phyloP scores from a whole-genome alignment of 2,329 filamentous ascomycete species.

The Hypoxylon sp. region DNA sequence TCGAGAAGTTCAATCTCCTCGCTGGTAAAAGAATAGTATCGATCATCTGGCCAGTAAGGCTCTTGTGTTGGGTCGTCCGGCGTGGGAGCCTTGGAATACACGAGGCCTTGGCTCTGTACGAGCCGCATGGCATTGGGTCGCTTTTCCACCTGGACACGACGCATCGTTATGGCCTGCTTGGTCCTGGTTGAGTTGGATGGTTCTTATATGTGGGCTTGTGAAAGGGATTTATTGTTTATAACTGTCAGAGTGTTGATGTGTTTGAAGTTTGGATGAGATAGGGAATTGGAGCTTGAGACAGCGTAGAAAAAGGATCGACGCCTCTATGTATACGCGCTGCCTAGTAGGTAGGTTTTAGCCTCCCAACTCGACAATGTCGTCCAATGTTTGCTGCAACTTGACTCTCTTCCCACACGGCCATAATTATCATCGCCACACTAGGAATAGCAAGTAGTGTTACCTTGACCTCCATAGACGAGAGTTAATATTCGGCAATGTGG shows the following conservation, averaged over 20 bases:
- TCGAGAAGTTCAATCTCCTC: constrained; percentile 22
- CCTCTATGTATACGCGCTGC: not conserved
- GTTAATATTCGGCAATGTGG: too few species aligned
- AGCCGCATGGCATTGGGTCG: constrained; percentile 24
- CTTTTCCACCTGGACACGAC: constrained; percentile 24
- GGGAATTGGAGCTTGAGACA: not conserved
- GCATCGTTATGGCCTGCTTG: constrained; percentile 4
- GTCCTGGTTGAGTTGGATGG: not conserved
- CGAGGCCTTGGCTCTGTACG: constrained; percentile 29
- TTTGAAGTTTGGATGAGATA: not conserved
- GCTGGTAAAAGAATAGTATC: constrained; percentile 27
- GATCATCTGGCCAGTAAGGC: constrained; percentile 24
- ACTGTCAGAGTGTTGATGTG: not conserved
- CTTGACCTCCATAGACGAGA: too few species aligned
- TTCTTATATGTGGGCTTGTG: not conserved
- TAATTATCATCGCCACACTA: too few species aligned
- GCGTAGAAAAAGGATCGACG: not conserved
- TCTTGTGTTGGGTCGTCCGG: constrained; percentile 5
- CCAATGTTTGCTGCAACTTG: too few species aligned
- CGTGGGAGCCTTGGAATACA: constrained; percentile 10
- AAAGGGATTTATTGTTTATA: not conserved
- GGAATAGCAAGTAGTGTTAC: too few species aligned
- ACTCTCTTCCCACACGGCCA: too few species aligned
- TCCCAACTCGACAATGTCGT: not conserved
- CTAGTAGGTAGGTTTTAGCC: not conserved